These are phyloP conservation scores for Eustoma russellianum DNA, from an alignment of 257 asterid species.

Conservation along the genomic window DNA sequence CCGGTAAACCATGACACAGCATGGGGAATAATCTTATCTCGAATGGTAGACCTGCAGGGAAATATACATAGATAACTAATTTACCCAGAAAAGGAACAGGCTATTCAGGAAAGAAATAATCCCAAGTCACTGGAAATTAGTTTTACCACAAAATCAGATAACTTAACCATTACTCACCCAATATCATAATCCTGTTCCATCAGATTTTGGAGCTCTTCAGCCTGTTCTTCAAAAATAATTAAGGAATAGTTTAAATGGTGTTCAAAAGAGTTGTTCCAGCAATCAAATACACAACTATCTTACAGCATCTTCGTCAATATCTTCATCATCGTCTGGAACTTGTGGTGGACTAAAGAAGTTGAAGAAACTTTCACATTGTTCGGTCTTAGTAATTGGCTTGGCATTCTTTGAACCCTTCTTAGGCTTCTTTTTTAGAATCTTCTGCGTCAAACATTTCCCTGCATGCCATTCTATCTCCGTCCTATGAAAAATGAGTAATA, in stretches of 20 bases:
- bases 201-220: slow-evolving; percentile 12
- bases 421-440: slow-evolving; percentile 18
- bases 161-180: slow-evolving; percentile 13
- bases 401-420: slow-evolving; percentile 13
- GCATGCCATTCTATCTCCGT: slow-evolving; percentile 20
- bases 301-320: not conserved
- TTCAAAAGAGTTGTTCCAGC: not conserved
- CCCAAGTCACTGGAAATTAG: no score
- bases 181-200: slow-evolving; percentile 13
- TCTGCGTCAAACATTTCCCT: slow-evolving; percentile 19
- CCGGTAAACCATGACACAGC: slow-evolving; percentile 14
- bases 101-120: not conserved
- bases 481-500: slow-evolving; percentile 1
- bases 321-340: slow-evolving; percentile 14
- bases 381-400: slow-evolving; percentile 17
- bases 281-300: no score
- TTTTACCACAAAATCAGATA: no score
- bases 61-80: not conserved
- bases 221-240: slow-evolving; percentile 3
- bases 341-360: slow-evolving; percentile 23
- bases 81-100: not conserved
- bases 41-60: slow-evolving; percentile 5
- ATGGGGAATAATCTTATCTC: slow-evolving; percentile 12
- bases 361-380: slow-evolving; percentile 19
- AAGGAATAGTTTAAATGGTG: no score